These are phyloP conservation scores for Lipomyces yamadae DNA, from an alignment of 805 yeast species.

Conservation along the genomic window DNA sequence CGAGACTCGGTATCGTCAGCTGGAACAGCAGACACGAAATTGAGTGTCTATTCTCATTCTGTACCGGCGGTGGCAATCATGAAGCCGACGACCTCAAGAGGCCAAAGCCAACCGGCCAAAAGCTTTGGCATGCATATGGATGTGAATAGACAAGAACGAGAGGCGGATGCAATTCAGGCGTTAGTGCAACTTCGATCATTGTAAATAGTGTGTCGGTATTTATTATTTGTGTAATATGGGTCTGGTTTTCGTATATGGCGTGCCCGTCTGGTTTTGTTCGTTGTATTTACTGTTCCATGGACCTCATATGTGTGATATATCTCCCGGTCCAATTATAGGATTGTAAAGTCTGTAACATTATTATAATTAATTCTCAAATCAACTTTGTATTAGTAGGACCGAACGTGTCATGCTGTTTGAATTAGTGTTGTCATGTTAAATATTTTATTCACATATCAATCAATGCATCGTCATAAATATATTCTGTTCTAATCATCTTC, in stretches of 20 bases:
- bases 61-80: slow-evolving; percentile 18
- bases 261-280: neutral
- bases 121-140: slow-evolving; percentile 4
- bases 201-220: slow-evolving; percentile 22
- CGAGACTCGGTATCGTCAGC: slow-evolving; percentile 27
- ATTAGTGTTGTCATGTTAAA: neutral
- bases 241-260: neutral
- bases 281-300: neutral
- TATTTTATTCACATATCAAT: neutral
- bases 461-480: too few relatives aligned
- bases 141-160: slow-evolving; percentile 22
- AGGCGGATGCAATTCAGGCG: slow-evolving; percentile 38
- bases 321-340: neutral
- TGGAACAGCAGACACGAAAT: slow-evolving; percentile 14
- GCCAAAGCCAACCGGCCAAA: slow-evolving; percentile 8
- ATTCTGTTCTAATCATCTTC: too few relatives aligned
- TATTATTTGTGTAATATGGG: neutral
- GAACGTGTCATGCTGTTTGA: neutral
- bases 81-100: slow-evolving; percentile 5
- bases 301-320: neutral
- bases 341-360: neutral
- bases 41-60: slow-evolving; percentile 24
- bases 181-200: slow-evolving; percentile 38
- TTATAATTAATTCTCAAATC: neutral
- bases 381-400: neutral